These are phyloP conservation scores for Aspergillus texensis DNA, from an alignment of 2,329 filamentous ascomycete species.

Conservation along the genomic window DNA sequence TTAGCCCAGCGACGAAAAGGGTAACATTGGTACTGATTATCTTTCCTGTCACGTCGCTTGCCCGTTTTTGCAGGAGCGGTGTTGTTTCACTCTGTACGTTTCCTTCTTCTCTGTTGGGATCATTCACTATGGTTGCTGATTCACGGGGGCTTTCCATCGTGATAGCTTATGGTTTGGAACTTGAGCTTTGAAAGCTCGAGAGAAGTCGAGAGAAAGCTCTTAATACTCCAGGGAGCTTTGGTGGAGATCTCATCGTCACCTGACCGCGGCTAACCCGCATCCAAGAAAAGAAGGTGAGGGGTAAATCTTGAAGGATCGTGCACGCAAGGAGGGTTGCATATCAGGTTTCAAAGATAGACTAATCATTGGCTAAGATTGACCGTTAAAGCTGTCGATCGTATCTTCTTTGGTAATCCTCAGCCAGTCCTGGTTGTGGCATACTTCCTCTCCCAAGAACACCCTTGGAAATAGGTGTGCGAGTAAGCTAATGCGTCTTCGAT, in stretches of 20 bases:
- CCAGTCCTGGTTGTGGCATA: too few species aligned
- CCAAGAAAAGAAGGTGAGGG: neutral
- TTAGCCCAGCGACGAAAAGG: slow-evolving; percentile 22
- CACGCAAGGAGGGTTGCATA: neutral
- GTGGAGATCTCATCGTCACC: neutral
- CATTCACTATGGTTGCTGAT: neutral
- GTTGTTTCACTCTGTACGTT: neutral
- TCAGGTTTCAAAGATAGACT: neutral
- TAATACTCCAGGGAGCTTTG: too few species aligned
- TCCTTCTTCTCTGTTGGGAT: neutral
- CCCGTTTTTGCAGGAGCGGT: slow-evolving; percentile 12
- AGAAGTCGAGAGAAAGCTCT: too few species aligned
- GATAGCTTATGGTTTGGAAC: neutral
- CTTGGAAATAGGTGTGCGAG: too few species aligned
- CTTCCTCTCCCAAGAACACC: too few species aligned
- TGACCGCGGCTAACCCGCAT: neutral
- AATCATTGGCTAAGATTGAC: neutral
- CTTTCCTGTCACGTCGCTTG: slow-evolving; percentile 20
- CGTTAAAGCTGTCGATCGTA: too few species aligned
- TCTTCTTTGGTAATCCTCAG: too few species aligned
- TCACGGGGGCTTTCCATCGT: neutral
- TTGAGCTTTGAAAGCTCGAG: neutral
- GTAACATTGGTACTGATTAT: slow-evolving; percentile 25
- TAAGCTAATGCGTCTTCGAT: too few species aligned
- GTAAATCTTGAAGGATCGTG: neutral